Base-by-base conservation (phyloP, 2,329 filamentous ascomycete species). In the Nigrospora oryzae region DNA sequence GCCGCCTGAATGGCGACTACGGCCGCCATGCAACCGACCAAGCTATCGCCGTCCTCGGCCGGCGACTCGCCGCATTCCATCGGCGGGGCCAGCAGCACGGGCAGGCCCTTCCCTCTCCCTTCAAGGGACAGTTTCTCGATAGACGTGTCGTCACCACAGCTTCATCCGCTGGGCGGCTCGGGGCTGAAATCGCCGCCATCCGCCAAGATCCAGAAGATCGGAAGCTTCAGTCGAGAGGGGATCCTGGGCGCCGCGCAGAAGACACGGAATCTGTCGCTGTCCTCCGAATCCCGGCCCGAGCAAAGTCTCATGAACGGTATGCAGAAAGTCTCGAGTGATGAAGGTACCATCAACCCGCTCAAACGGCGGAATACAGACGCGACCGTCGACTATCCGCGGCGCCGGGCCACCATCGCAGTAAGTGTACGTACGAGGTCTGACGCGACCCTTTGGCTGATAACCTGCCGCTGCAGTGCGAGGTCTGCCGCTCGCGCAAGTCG, bases 401-500 rank as follows among this genome's bases (percentile, higher is more conserved):
- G 80, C 52, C 70, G 80, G 58, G 80, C 80, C 36, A 83, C 77
- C 28, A 84, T 84, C 56, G 80, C 80, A 53, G 79, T 83, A 73
- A 53, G 78, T 70, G 49, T 45, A 45, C 41, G 23, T 30, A 37
- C 8, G 34, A 44, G 46, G 44, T 40, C 30, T 48, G 42, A 49
- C 42, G 39, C 47, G 34, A 45, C 49, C 23, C 23, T 28, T 28
- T 28, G 23, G 23, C 23, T 28, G 23, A 28, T 7, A 4, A 28
- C 7, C 23, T 7, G 44, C 49, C 42, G 36, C 52, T 36, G 45
- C 55, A 89, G 84, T 90, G 86, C 63, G 85, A 90, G 60, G 85
- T 89, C 46, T 89, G 86, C 59, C 83, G 86, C 15, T 87, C 86
- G 33, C 76, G 86, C 54, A 90, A 90, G 60, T 89, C 84, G 48